These are phyloP conservation scores for Fragaria nilgerrensis DNA, from an alignment of 306 rosid genomes.

Conservation along the genomic window DNA sequence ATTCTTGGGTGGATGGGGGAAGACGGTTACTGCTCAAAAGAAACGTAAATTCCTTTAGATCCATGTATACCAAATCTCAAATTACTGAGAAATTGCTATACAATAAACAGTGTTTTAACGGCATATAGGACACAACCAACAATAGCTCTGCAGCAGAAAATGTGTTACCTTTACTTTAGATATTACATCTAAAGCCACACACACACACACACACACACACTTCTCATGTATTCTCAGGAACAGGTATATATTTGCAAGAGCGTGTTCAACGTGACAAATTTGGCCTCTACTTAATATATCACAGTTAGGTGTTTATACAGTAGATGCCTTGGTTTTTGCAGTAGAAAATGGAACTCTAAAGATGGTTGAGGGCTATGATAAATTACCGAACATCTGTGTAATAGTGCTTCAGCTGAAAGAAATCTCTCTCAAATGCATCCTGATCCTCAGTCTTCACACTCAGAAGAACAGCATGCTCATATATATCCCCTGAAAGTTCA, in stretches of 20 bases:
- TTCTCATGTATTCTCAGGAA: background rate
- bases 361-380: background rate
- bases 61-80: background rate
- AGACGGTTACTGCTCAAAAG: conserved; percentile 61
- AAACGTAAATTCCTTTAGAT: conserved; percentile 11
- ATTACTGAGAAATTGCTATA: background rate
- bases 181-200: background rate
- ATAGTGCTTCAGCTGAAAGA: conserved; percentile 91
- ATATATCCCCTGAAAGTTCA: conserved; percentile 78
- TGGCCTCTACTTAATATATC: background rate
- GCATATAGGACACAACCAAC: background rate
- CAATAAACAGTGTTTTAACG: background rate
- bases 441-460: conserved; percentile 91
- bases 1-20: conserved; percentile 81
- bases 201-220: background rate
- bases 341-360: background rate
- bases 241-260: background rate
- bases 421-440: conserved; percentile 95
- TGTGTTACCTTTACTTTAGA: background rate
- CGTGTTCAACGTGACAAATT: background rate
- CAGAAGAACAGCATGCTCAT: conserved; percentile 90
- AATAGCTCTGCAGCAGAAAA: background rate
- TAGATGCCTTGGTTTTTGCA: conserved; percentile 7
- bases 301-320: background rate
- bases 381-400: conserved; percentile 88